Conservation (phyloP, 1,284 basidiomycete genomes). For the Cryptococcus depauperatus region DNA sequence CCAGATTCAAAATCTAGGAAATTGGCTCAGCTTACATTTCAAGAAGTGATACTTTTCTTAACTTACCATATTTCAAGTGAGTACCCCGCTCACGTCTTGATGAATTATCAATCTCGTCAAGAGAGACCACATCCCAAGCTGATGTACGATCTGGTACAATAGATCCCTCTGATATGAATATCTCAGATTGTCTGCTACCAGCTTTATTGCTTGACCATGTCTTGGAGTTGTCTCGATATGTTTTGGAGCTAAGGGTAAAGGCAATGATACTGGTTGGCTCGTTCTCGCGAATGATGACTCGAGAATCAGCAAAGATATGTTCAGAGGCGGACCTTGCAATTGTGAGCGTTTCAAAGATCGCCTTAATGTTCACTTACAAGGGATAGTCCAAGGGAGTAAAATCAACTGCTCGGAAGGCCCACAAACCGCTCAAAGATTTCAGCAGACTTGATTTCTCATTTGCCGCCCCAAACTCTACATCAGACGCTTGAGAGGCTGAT, state of each 20-base stretch:
- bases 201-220: constrained; percentile 46
- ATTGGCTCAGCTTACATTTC: constrained; percentile 12
- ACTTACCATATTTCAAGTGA: constrained; percentile 44
- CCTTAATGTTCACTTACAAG: constrained; percentile 37
- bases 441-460: constrained; percentile 68
- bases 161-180: constrained; percentile 29
- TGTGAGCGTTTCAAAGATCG: constrained; percentile 1
- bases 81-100: constrained; percentile 34
- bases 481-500: constrained; percentile 41
- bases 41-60: neutral
- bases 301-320: constrained; percentile 90
- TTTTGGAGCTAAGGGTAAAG: constrained; percentile 82
- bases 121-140: constrained; percentile 77
- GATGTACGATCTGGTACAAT: constrained; percentile 45
- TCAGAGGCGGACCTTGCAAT: constrained; percentile 50
- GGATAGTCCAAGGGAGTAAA: constrained; percentile 53
- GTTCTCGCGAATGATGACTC: constrained; percentile 91
- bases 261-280: constrained; percentile 98
- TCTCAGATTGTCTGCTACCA: constrained; percentile 28
- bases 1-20: constrained; percentile 74
- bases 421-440: constrained; percentile 76
- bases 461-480: constrained; percentile 48
- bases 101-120: constrained; percentile 39
- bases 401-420: constrained; percentile 55
- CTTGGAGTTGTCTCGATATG: constrained; percentile 59